Evolutionary conservation across 2,329 filamentous ascomycete species (phyloP).

Genomic region (Talaromyces funiculosus): DNA sequence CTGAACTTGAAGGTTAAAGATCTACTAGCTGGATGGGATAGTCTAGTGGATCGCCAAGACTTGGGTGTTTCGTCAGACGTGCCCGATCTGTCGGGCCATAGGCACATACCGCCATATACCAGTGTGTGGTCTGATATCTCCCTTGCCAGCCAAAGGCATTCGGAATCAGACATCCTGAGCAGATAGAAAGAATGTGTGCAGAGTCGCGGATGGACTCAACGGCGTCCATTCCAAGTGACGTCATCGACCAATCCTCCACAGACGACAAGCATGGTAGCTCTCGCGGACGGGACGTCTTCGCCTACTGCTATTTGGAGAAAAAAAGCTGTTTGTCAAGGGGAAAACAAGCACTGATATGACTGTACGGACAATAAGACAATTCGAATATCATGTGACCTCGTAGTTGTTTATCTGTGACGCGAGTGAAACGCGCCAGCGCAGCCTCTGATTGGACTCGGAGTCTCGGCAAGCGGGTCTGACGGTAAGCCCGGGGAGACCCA

Average conservation of each 20-base stretch:
- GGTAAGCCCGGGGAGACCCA: not conserved
- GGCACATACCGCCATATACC: no score
- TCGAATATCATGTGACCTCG: not conserved
- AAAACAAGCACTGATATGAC: no score
- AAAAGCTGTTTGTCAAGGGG: no score
- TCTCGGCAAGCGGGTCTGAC: not conserved
- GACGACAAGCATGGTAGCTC: not conserved
- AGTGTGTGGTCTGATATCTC: no score
- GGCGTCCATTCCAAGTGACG: not conserved
- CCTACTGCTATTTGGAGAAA: not conserved
- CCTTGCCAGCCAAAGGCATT: no score
- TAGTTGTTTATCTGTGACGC: not conserved
- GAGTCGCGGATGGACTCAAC: not conserved
- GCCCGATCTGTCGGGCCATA: not conserved
- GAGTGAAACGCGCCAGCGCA: not conserved
- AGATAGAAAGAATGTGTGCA: not conserved
- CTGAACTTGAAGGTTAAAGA: not conserved
- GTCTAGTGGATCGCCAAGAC: slow-evolving; percentile 1
- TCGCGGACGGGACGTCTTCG: no score
- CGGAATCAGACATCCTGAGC: no score
- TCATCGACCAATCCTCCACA: not conserved
- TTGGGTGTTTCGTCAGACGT: not conserved
- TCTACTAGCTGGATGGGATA: not conserved
- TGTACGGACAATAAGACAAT: no score
- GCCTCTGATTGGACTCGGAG: not conserved